Evolutionary conservation across 495 filamentous ascomycete species (phyloP).

Genomic region (Hyphodiscus hymeniophilus): DNA sequence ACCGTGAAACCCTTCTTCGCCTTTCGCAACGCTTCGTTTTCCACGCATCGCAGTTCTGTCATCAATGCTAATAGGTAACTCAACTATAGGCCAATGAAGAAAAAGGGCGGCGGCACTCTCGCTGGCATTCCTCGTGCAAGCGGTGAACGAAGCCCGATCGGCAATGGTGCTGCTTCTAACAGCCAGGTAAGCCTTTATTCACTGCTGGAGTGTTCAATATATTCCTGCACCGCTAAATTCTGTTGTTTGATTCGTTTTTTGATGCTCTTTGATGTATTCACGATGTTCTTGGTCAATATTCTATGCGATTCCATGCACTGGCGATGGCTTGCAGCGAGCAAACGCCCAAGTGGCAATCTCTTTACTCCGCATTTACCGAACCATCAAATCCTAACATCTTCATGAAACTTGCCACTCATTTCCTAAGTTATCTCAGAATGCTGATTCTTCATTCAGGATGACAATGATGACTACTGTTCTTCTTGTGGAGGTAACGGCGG

Average conservation of each 20-base stretch:
- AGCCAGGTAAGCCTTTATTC: slow-evolving; percentile 35
- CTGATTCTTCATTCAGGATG: slow-evolving; percentile 39
- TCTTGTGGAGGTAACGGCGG: slow-evolving; percentile 75
- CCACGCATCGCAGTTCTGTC: background rate
- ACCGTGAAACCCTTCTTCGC: slow-evolving; percentile 13
- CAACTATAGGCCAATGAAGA: slow-evolving; percentile 43
- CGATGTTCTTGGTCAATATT: background rate
- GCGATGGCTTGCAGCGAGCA: slow-evolving; percentile 1
- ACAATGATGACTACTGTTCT: slow-evolving; percentile 83
- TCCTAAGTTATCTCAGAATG: slow-evolving; percentile 1
- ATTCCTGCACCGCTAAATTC: background rate
- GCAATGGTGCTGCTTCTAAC: slow-evolving; percentile 23
- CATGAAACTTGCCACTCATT: slow-evolving; percentile 6
- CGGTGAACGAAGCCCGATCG: slow-evolving; percentile 40
- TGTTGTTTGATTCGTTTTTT: background rate
- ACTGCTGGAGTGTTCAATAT: background rate
- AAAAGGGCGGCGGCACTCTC: slow-evolving; percentile 40
- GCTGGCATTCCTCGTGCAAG: slow-evolving; percentile 42
- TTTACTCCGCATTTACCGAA: slow-evolving; percentile 19
- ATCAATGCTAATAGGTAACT: slow-evolving; percentile 17
- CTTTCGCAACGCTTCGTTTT: slow-evolving; percentile 4
- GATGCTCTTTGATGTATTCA: slow-evolving; percentile 1
- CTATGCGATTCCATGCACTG: too few species aligned
- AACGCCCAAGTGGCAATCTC: slow-evolving; percentile 18
- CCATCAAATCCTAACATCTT: slow-evolving; percentile 11